Evolutionary conservation across 306 rosid species (phyloP).

Genomic region (Quercus gilva): DNA sequence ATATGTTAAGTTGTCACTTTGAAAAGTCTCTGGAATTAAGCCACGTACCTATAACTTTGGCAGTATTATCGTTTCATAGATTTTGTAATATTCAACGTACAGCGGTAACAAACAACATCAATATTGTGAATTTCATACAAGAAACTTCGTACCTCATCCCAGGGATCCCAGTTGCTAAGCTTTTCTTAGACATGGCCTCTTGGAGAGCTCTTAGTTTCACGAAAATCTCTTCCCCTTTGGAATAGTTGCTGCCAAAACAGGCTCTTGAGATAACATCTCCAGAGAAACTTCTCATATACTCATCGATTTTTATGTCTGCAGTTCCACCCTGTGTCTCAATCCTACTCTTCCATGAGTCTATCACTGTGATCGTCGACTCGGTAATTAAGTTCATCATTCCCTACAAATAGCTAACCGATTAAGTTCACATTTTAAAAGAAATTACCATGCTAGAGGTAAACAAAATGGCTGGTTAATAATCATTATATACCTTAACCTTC

Average conservation of each 20-base stretch:
- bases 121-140: not conserved
- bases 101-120: not conserved
- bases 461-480: not conserved
- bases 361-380: constrained; percentile 13
- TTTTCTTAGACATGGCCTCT: constrained; percentile 14
- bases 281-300: constrained; percentile 21
- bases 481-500: constrained; percentile 43
- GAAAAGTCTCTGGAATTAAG: too few relatives aligned
- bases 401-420: not conserved
- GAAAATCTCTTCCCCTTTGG: constrained; percentile 22
- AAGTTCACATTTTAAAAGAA: not conserved
- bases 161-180: not conserved
- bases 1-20: too few relatives aligned
- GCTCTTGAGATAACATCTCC: constrained; percentile 39
- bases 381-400: constrained; percentile 28
- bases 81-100: too few relatives aligned
- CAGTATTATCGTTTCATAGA: not conserved
- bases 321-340: constrained; percentile 20
- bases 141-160: constrained; percentile 24
- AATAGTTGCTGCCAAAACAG: constrained; percentile 35
- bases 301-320: constrained; percentile 28
- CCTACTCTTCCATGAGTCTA: constrained; percentile 17
- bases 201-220: constrained; percentile 19
- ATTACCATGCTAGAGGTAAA: too few relatives aligned
- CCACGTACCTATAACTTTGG: not conserved